Percentiles rank a stretch among this genome's conserved stretches.
Evolutionary conservation across 2,329 filamentous ascomycete genomes (phyloP).

Genomic region (Scopulariopsis brevicaulis): DNA sequence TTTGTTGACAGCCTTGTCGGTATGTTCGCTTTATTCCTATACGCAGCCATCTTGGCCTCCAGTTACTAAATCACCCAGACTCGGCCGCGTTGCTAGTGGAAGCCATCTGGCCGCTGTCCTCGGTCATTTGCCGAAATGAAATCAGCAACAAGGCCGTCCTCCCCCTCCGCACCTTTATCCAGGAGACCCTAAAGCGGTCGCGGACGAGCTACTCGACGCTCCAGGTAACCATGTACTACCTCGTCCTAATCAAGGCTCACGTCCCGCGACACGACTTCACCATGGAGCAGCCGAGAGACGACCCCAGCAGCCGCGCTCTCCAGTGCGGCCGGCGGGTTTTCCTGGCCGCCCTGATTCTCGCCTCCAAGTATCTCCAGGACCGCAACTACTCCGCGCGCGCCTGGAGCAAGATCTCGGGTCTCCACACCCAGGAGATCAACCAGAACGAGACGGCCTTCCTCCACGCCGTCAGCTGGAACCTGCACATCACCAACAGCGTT

Average conservation of each 20-base stretch:
- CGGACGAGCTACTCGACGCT: conserved; percentile 95
- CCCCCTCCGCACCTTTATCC: conserved; percentile 89
- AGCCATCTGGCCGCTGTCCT: conserved; percentile 91
- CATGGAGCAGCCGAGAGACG: conserved; percentile 70
- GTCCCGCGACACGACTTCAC: conserved; percentile 77
- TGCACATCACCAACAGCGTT: conserved; percentile 80
- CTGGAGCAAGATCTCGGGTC: conserved; percentile 98
- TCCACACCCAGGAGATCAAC: conserved; percentile 89
- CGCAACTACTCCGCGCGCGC: conserved; percentile 94
- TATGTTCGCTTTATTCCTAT: conserved; percentile 46
- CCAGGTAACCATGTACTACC: conserved; percentile 92
- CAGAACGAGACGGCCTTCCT: conserved; percentile 93
- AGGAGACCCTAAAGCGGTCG: conserved; percentile 90
- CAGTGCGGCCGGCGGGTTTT: conserved; percentile 98
- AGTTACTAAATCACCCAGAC: conserved; percentile 44
- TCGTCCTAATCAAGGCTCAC: conserved; percentile 86
- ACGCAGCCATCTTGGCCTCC: background rate
- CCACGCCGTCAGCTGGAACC: conserved; percentile 80
- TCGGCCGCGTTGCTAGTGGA: conserved; percentile 96
- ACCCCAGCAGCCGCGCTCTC: conserved; percentile 63
- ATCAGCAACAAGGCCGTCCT: conserved; percentile 66
- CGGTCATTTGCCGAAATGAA: conserved; percentile 64
- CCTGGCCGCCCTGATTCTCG: conserved; percentile 83
- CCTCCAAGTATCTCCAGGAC: conserved; percentile 96
- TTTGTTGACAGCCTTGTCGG: conserved; percentile 97